These are phyloP conservation scores for Drechslerella dactyloides DNA, from an alignment of 2,329 filamentous ascomycete genomes.

Conservation along the genomic window DNA sequence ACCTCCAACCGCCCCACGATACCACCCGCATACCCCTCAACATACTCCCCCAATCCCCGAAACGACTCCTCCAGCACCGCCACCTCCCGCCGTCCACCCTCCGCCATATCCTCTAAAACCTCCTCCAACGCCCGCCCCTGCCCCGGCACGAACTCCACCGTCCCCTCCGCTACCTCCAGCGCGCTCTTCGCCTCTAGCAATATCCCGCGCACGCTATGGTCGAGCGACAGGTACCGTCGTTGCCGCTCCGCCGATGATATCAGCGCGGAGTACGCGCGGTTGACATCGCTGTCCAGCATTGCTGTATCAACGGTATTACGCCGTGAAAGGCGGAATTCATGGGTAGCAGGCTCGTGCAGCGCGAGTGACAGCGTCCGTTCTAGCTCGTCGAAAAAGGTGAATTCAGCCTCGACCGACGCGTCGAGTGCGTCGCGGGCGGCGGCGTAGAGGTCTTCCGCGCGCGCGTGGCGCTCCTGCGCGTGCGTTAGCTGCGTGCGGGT, in stretches of 20 bases:
- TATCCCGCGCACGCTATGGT: conserved; percentile 21
- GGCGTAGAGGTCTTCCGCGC: conserved; percentile 27
- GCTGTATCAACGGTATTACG: conserved; percentile 28
- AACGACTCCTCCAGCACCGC: conserved; percentile 27
- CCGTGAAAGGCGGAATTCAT: conserved; percentile 11
- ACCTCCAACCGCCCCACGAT: conserved; percentile 36
- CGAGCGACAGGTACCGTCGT: conserved; percentile 22
- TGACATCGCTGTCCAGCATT: conserved; percentile 40
- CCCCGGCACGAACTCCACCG: conserved; percentile 34
- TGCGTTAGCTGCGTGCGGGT: conserved; percentile 16
- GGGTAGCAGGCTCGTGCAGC: conserved; percentile 11
- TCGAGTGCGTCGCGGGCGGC: conserved; percentile 32
- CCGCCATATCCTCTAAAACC: conserved; percentile 2
- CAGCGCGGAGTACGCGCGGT: conserved; percentile 35
- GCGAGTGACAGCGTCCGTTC: conserved; percentile 32
- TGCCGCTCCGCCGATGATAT: conserved; percentile 36
- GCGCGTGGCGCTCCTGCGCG: conserved; percentile 29
- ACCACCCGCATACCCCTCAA: conserved; percentile 30
- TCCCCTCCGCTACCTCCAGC: conserved; percentile 21
- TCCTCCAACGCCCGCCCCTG: conserved; percentile 27
- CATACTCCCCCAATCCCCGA: conserved; percentile 35
- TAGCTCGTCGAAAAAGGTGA: conserved; percentile 48
- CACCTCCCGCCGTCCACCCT: conserved; percentile 10
- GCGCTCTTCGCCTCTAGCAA: conserved; percentile 23
- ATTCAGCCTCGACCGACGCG: conserved; percentile 32